Evolutionary conservation across 768 basidiomycete species (phyloP), one percentile per base, ranked within the genome.

Genomic region (Xerocomellus chrysenteron): DNA sequence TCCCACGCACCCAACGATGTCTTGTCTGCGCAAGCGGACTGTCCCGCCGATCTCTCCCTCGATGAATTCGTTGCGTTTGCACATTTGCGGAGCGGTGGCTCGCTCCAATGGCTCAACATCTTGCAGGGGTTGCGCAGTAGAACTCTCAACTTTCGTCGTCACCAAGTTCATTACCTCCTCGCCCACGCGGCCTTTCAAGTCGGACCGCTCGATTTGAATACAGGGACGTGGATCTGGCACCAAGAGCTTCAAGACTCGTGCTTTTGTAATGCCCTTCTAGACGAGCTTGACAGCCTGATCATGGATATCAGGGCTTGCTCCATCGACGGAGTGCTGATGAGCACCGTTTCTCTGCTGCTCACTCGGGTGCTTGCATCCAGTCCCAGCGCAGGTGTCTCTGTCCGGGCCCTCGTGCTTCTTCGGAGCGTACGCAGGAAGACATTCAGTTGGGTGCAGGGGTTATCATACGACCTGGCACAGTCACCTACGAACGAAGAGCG

Each of bases 171-270:
- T 14, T 19, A 5, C 13, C 41, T 42, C 13, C 21, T 42, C 13
- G 4, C 41, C 5, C 12, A 21, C 5, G 19, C 41, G 0, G 12
- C 7, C 11, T 42, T 33, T 24, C 39, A 49, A 19, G 53, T 49
- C 3, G 46, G 40, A 26, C 61, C 81, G 2, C 50, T 81, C 5
- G 56, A 44, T 35, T 14, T 35, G 13, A 19, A 47, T 32, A n/a
- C 30, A 35, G 41, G 41, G 41, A 19, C 13, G 19, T 21, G 13
- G 19, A 6, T 42, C 0, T 42, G 41, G 41, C 41, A 42, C 13
- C 41, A 39, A n/a, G 39, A 39, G 39, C 39, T 39, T 39, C 39
- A 39, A n/a, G 39, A 39, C 9, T 16, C 39, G 13, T 21, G 0
- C 10, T 42, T 42, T 5, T 42, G 41, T 19, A 3, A 21, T 6